Conservation (phyloP, 257 asterid genomes). For the Ocimum tenuiflorum region DNA sequence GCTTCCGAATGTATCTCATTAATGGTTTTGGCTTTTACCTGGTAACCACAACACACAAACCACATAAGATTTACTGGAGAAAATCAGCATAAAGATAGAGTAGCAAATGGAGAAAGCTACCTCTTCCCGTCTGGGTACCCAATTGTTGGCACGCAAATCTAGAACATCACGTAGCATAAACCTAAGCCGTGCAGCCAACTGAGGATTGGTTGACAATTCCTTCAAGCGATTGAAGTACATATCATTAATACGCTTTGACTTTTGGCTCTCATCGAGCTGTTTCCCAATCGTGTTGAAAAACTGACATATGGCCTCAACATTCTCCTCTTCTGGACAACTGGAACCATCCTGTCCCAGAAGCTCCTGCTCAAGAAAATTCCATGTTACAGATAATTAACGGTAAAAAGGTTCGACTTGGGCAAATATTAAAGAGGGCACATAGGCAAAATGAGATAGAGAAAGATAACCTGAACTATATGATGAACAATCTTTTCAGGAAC, state of each 20-base stretch:
- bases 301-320: slow-evolving; percentile 95
- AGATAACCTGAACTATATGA: slow-evolving; percentile 84
- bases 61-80: neutral
- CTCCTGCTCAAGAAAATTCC: slow-evolving; percentile 38
- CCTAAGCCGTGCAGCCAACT: slow-evolving; percentile 68
- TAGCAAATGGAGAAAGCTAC: slow-evolving; percentile 22
- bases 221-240: slow-evolving; percentile 60
- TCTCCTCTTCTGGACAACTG: slow-evolving; percentile 85
- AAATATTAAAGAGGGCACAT: neutral
- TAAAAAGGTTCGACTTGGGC: neutral
- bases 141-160: slow-evolving; percentile 64
- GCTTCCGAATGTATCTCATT: slow-evolving; percentile 91
- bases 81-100: neutral
- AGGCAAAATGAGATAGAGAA: neutral
- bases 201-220: slow-evolving; percentile 68
- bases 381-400: neutral
- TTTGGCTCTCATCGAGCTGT: slow-evolving; percentile 78
- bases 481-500: slow-evolving; percentile 94
- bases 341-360: slow-evolving; percentile 61
- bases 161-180: slow-evolving; percentile 83
- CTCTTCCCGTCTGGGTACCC: slow-evolving; percentile 97
- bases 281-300: slow-evolving; percentile 89
- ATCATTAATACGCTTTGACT: slow-evolving; percentile 64
- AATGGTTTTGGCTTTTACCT: slow-evolving; percentile 91
- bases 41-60: slow-evolving; percentile 8